These are phyloP conservation scores for Coemansia sp. DNA, from an alignment of 192 early-diverging fungal genomes.

Conservation along the genomic window DNA sequence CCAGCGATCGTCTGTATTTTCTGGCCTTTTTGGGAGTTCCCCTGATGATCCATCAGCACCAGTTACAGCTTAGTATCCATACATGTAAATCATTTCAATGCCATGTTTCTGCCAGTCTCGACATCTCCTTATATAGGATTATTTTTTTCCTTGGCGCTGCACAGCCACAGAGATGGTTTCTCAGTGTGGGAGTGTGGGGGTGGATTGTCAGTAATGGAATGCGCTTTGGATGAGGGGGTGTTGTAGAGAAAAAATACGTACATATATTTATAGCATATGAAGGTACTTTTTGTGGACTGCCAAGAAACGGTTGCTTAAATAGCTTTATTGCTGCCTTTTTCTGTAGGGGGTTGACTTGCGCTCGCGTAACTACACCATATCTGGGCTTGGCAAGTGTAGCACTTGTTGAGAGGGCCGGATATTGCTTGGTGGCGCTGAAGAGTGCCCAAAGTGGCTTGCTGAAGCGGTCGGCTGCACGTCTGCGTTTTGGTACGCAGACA, in stretches of 20 bases:
- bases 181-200: too few relatives aligned
- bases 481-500: neutral
- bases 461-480: neutral
- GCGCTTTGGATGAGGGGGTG: too few relatives aligned
- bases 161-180: too few relatives aligned
- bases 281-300: neutral
- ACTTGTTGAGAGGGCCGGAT: neutral
- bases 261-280: too few relatives aligned
- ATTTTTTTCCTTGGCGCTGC: too few relatives aligned
- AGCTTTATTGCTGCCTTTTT: neutral
- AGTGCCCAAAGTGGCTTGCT: neutral
- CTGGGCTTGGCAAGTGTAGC: neutral
- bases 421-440: neutral
- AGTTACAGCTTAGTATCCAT: too few relatives aligned
- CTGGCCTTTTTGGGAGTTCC: neutral
- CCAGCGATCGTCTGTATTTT: constrained; percentile 13
- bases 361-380: neutral
- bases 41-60: neutral
- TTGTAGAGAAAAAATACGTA: too few relatives aligned
- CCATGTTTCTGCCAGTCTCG: too few relatives aligned
- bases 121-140: too few relatives aligned
- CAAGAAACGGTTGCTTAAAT: neutral
- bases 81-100: too few relatives aligned
- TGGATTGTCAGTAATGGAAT: too few relatives aligned
- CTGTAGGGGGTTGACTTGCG: neutral